Evolutionary conservation across 495 filamentous ascomycete genomes (phyloP).

Genomic region (Neurospora sp.): DNA sequence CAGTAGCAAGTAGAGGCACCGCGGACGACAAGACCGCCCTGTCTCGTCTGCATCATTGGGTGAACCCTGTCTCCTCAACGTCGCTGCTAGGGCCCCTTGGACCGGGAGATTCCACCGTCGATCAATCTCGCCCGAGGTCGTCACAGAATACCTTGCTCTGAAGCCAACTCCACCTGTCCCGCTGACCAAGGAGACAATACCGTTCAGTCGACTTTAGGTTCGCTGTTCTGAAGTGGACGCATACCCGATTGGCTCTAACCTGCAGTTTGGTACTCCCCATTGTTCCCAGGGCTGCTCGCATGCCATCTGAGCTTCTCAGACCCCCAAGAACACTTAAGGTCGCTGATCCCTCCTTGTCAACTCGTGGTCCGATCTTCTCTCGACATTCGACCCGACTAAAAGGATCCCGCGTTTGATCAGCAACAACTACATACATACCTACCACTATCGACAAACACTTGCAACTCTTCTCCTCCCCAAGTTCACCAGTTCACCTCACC

Average conservation of each 20-base stretch:
- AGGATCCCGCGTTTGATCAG: constrained; percentile 45
- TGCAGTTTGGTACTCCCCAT: constrained; percentile 11
- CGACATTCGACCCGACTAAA: constrained; percentile 18
- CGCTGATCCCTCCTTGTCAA: constrained; percentile 60
- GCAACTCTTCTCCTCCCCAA: not conserved
- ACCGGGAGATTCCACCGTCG: constrained; percentile 33
- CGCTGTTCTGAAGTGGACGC: constrained; percentile 13
- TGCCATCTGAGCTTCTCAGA: constrained; percentile 25
- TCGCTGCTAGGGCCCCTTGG: constrained; percentile 19
- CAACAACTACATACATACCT: constrained; percentile 21
- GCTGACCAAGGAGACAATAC: constrained; percentile 34
- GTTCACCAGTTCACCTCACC: constrained; percentile 5
- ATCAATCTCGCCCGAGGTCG: constrained; percentile 35
- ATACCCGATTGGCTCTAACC: constrained; percentile 30
- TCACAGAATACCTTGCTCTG: constrained; percentile 32
- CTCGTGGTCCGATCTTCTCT: constrained; percentile 32
- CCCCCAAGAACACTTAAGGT: constrained; percentile 57
- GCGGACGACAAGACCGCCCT: constrained; percentile 3
- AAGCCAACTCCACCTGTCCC: constrained; percentile 31
- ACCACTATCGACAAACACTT: constrained; percentile 16
- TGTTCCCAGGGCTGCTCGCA: constrained; percentile 22
- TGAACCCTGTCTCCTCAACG: constrained; percentile 17
- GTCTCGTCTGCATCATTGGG: constrained; percentile 18
- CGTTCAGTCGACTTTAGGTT: constrained; percentile 28
- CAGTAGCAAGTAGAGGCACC: not conserved